Evolutionary conservation across 140 eudicot genomes (phyloP), one percentile per base, ranked within the genome.

Genomic region (Anethum foeniculum): DNA sequence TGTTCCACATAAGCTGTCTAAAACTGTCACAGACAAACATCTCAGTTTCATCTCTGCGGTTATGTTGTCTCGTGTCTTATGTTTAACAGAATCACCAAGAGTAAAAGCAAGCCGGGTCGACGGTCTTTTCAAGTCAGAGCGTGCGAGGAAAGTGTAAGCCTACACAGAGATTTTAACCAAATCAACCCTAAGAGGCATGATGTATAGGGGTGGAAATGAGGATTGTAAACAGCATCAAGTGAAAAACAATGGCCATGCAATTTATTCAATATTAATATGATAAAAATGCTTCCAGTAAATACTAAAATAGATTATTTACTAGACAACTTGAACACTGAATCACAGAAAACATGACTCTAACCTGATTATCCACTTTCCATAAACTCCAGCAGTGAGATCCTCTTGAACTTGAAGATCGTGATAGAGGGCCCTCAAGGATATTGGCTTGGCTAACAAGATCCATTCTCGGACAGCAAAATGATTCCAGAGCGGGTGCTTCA

Each of bases 281-380:
- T 27, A 62, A 11, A 6, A 60, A 23, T 60, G 68, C 5, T 60
- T n/a, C 32, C 68, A n/a, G 32, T 21, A 60, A 7, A 23, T 10
- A 60, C 32, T n/a, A 62, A 62, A 23, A 23, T 23, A 1, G 25
- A 56, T 25, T 9, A 25, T 62, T 25, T 10, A 27, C 4, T 62
- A 25, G 36, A 62, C 36, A 62, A 62, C 36, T 25, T 62, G 71
- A 25, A 62, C 16, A 62, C 71, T 27, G 7, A 34, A 32, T 28
- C 51, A 48, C 67, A 46, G 19, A 64, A 77, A 67, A 64, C 58
- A 44, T 67, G 79, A 19, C 71, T 27, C 83, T 80, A 71, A 95
- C 99, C 98, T 96, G 99, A 91, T 96, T 93, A 76, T 96, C 94
- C 79, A 96, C 94, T 88, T 91, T 96, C 99, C 99, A 96, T 85